Percentiles rank a stretch among this genome's conserved stretches.
Evolutionary conservation across 2,329 filamentous ascomycete genomes (phyloP).

Genomic region (Nigrospora osmanthi): DNA sequence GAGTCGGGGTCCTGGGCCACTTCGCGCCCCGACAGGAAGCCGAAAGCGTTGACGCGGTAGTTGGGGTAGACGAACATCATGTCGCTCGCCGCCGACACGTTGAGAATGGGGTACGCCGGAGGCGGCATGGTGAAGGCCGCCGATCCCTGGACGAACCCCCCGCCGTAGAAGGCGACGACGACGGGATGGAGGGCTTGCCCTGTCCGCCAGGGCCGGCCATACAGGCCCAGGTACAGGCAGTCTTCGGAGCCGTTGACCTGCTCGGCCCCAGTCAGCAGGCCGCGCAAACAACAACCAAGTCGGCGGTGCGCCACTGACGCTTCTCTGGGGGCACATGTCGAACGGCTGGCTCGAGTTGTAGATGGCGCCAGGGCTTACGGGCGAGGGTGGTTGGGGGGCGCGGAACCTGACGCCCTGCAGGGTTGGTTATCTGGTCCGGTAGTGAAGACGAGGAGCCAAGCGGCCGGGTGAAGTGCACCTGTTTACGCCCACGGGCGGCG

Average conservation of each 20-base stretch:
- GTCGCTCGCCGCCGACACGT: conserved; percentile 41
- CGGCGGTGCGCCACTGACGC: conserved; percentile 20
- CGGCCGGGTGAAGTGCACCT: conserved; percentile 2
- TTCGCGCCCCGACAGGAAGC: conserved; percentile 41
- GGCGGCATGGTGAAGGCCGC: conserved; percentile 49
- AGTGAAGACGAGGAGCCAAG: no score
- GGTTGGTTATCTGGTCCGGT: no score
- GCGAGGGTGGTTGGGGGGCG: conserved; percentile 46
- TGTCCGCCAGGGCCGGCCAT: conserved; percentile 45
- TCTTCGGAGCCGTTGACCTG: conserved; percentile 48
- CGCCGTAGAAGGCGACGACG: conserved; percentile 53
- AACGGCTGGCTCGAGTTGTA: conserved; percentile 49
- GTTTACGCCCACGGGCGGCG: conserved; percentile 48
- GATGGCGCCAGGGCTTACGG: conserved; percentile 32
- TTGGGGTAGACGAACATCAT: conserved; percentile 38
- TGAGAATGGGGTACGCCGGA: conserved; percentile 48
- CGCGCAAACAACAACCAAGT: background rate
- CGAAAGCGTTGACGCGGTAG: conserved; percentile 50
- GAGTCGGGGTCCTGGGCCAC: conserved; percentile 32
- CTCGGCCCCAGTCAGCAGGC: background rate
- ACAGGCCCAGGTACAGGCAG: conserved; percentile 53
- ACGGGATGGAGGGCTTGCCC: conserved; percentile 43
- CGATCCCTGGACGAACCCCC: conserved; percentile 51
- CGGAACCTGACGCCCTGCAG: conserved; percentile 37
- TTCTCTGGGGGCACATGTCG: conserved; percentile 51